Percentiles rank a stretch among this genome's conserved stretches.
Evolutionary conservation across 2,329 filamentous ascomycete species (phyloP).

Genomic region (Fusarium subtropicale): DNA sequence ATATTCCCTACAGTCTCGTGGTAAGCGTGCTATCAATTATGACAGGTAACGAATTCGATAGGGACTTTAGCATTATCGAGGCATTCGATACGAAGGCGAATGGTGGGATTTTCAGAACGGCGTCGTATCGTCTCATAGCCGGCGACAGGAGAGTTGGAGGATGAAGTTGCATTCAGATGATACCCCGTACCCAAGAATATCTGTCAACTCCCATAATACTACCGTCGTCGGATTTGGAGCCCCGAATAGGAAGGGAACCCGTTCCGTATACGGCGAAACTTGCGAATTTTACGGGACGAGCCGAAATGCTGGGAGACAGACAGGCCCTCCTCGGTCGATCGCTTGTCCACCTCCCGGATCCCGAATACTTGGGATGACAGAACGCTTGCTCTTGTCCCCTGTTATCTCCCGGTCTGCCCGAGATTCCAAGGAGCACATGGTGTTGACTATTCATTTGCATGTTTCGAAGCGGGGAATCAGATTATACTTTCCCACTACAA

Average conservation of each 20-base stretch:
- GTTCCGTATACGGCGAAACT: constrained; percentile 41
- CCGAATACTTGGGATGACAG: constrained; percentile 36
- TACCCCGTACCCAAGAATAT: constrained; percentile 36
- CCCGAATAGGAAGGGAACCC: constrained; percentile 24
- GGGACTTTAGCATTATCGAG: constrained; percentile 13
- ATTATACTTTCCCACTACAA: neutral
- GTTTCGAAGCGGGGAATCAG: constrained; percentile 8
- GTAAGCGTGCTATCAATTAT: constrained; percentile 18
- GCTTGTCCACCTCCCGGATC: constrained; percentile 33
- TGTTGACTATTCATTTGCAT: constrained; percentile 9
- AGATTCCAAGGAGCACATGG: constrained; percentile 23
- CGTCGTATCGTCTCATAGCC: constrained; percentile 24
- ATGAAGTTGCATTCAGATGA: constrained; percentile 25
- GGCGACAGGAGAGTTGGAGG: constrained; percentile 24
- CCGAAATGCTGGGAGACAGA: constrained; percentile 39
- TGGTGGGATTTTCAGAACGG: constrained; percentile 22
- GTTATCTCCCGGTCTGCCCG: constrained; percentile 21
- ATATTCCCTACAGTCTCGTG: neutral
- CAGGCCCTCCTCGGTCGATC: constrained; percentile 31
- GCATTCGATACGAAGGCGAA: constrained; percentile 6
- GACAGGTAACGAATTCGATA: constrained; percentile 27
- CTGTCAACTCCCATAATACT: constrained; percentile 23
- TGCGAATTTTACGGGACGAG: constrained; percentile 47
- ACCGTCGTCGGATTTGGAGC: constrained; percentile 19
- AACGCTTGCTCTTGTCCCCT: constrained; percentile 29